These are phyloP conservation scores for Alternaria consortialis DNA, from an alignment of 2,329 filamentous ascomycete genomes.

Conservation along the genomic window DNA sequence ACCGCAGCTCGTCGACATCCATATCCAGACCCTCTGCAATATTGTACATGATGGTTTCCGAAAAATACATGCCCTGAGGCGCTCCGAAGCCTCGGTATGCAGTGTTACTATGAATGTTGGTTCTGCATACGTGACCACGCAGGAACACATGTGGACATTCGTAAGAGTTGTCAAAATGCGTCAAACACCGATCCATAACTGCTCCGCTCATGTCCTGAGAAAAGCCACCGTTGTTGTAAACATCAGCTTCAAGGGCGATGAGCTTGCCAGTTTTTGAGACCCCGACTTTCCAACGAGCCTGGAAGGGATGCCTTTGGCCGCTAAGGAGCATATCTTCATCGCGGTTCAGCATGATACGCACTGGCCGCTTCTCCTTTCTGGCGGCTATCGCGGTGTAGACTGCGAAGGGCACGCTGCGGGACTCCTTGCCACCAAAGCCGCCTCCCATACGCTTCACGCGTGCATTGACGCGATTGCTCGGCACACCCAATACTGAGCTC, in stretches of 20 bases:
- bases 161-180: slow-evolving; percentile 89
- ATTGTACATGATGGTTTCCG: slow-evolving; percentile 87
- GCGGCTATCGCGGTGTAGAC: slow-evolving; percentile 85
- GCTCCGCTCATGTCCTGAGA: slow-evolving; percentile 73
- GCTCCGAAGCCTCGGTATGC: slow-evolving; percentile 96
- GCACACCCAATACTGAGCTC: slow-evolving; percentile 81
- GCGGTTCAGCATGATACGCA: slow-evolving; percentile 92
- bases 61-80: slow-evolving; percentile 93
- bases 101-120: slow-evolving; percentile 95
- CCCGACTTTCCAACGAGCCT: slow-evolving; percentile 87
- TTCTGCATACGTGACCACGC: slow-evolving; percentile 86
- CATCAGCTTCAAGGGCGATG: slow-evolving; percentile 85
- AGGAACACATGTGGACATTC: slow-evolving; percentile 84
- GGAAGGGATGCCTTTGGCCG: slow-evolving; percentile 90
- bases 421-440: slow-evolving; percentile 94
- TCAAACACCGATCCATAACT: slow-evolving; percentile 83
- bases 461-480: slow-evolving; percentile 86
- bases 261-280: slow-evolving; percentile 91
- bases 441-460: slow-evolving; percentile 91
- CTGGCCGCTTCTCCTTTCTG: slow-evolving; percentile 80
- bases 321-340: slow-evolving; percentile 94
- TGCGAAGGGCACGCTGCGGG: slow-evolving; percentile 82
- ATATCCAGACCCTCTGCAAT: slow-evolving; percentile 88
- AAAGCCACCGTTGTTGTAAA: slow-evolving; percentile 92
- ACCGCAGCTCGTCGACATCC: slow-evolving; percentile 78